phyloP scores from a whole-genome alignment of 768 basidiomycete species.

The Kwoniella botswanensis region DNA sequence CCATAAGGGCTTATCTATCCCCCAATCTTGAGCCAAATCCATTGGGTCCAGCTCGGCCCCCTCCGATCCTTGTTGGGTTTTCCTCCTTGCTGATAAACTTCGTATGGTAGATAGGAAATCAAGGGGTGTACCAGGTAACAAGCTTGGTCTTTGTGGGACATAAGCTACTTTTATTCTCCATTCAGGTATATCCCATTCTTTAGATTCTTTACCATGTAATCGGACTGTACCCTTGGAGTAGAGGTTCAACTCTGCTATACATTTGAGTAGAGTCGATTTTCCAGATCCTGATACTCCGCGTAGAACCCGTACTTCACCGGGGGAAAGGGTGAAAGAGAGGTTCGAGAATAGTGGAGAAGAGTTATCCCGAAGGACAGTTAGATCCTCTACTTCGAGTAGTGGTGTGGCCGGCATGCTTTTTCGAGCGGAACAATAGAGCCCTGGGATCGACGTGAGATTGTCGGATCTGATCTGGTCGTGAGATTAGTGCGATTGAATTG shows the following conservation, averaged over 20 bases:
- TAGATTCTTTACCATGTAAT: slow-evolving; percentile 70
- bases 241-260: slow-evolving; percentile 76
- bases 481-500: too few relatives aligned
- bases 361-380: slow-evolving; percentile 34
- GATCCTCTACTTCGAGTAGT: slow-evolving; percentile 31
- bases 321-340: slow-evolving; percentile 16
- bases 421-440: too few relatives aligned
- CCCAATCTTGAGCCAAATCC: slow-evolving; percentile 70
- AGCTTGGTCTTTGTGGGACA: slow-evolving; percentile 83
- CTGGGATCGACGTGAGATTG: too few relatives aligned
- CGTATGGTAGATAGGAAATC: slow-evolving; percentile 70
- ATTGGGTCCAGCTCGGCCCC: slow-evolving; percentile 40
- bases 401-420: slow-evolving; percentile 3
- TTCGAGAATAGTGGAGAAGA: slow-evolving; percentile 30
- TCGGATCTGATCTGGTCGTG: too few relatives aligned
- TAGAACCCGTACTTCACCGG: slow-evolving; percentile 75
- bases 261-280: slow-evolving; percentile 75
- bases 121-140: slow-evolving; percentile 79
- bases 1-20: slow-evolving; percentile 73
- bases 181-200: slow-evolving; percentile 62
- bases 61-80: slow-evolving; percentile 14
- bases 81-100: slow-evolving; percentile 63
- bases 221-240: slow-evolving; percentile 69
- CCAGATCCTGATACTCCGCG: slow-evolving; percentile 79
- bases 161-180: slow-evolving; percentile 82